A percentile compares a stretch with the other conserved stretches of the same genome.
These are phyloP conservation scores for Cylindrodendrum hubeiense DNA, from an alignment of 2,329 filamentous ascomycete species.

Conservation along the genomic window DNA sequence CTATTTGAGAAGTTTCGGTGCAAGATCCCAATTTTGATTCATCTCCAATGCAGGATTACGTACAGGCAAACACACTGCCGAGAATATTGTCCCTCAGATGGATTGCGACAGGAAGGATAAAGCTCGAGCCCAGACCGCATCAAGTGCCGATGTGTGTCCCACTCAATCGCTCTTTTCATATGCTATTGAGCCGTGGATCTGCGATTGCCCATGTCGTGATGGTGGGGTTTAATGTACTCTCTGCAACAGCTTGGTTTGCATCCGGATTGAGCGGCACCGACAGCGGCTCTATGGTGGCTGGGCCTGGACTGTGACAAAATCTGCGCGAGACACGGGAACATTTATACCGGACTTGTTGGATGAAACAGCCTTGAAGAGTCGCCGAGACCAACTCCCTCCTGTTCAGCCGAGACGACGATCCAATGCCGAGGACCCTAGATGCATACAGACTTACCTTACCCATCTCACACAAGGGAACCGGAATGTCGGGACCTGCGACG, in stretches of 20 bases:
- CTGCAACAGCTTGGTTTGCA: background rate
- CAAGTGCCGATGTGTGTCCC: background rate
- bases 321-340: no score
- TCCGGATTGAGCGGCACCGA: background rate
- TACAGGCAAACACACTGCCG: background rate
- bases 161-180: background rate
- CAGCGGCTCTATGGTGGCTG: background rate
- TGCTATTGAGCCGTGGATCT: background rate
- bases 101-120: background rate
- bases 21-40: background rate
- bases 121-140: background rate
- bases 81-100: background rate
- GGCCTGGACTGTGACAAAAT: background rate
- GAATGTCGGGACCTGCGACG: slow-evolving; percentile 11
- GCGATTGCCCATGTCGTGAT: background rate
- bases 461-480: slow-evolving; percentile 12
- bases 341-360: background rate
- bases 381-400: background rate
- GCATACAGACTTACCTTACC: slow-evolving; percentile 19
- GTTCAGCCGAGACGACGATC: background rate
- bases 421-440: slow-evolving; percentile 13
- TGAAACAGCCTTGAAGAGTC: background rate
- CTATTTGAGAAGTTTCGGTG: background rate
- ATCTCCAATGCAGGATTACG: slow-evolving; percentile 9
- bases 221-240: background rate